A percentile compares a stretch with the other conserved stretches of the same genome.
phyloP scores from a whole-genome alignment of 2,329 filamentous ascomycete species.

The Cladosporium colombiae region DNA sequence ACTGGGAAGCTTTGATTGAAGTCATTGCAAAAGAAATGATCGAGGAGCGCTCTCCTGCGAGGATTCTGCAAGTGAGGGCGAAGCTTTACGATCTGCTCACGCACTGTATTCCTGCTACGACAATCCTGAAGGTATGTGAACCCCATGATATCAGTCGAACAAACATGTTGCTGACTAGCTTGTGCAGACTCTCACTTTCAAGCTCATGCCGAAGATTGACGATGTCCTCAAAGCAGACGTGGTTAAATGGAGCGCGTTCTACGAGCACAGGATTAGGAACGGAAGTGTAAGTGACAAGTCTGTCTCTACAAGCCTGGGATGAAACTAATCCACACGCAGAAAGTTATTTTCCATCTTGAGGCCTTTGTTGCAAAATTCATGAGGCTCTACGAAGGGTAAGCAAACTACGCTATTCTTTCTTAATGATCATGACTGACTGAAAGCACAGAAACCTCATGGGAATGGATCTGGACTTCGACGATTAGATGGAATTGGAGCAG shows the following conservation, averaged over 20 bases:
- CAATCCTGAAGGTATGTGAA: constrained; percentile 71
- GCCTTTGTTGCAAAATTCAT: constrained; percentile 99
- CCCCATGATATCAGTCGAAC: not conserved
- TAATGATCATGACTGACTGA: not conserved
- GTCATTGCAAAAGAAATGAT: constrained; percentile 93
- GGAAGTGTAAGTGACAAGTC: constrained; percentile 58
- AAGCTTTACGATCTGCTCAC: constrained; percentile 97
- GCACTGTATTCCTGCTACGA: constrained; percentile 94
- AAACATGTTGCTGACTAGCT: not conserved
- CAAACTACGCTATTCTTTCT: not conserved
- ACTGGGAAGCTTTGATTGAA: constrained; percentile 91
- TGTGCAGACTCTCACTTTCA: constrained; percentile 77
- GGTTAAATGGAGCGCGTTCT: constrained; percentile 94
- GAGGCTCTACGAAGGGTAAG: constrained; percentile 87
- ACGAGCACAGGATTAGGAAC: constrained; percentile 89
- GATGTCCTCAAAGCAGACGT: constrained; percentile 88
- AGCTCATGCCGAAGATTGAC: constrained; percentile 82
- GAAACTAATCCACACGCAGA: constrained; percentile 45
- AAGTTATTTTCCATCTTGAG: constrained; percentile 97
- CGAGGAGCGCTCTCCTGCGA: constrained; percentile 84
- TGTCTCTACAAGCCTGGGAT: not conserved
- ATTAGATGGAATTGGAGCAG: constrained; percentile 26
- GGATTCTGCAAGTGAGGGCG: constrained; percentile 82
- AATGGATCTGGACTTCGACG: constrained; percentile 64
- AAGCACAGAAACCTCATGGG: constrained; percentile 65